Base-by-base conservation (phyloP, 2,329 filamentous ascomycete genomes). In the Colletotrichum musicola region DNA sequence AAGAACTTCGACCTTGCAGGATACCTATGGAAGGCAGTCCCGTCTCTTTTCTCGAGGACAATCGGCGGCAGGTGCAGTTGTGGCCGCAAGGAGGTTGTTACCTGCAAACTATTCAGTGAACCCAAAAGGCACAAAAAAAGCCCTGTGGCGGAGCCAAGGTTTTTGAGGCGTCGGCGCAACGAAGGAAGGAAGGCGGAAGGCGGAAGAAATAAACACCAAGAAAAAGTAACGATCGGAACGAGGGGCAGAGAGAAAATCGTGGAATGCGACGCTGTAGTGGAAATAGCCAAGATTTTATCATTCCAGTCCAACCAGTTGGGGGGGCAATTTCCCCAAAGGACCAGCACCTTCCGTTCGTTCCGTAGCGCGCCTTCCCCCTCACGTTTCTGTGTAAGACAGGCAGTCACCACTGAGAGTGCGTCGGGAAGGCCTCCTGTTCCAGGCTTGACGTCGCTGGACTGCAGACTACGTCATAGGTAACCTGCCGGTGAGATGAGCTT, bases 381-480 rank as follows among this genome's bases (percentile, higher is more conserved):
- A 46, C 56, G 62, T 60, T 66, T 69, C 61, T 42, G 56, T 40
- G 18, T 46, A 30, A 69, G 62, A 69, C 66, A 66, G 27, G 44
- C 16, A 35, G 35, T 9, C 20, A 16, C 47, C 25, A 30, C 42
- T 25, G 57, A 27, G 27, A 20, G 47, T 22, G 27, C 44, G 50
- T 4, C 10, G 30, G 30, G 30, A 35, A 35, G 12, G 10, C 59
- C 38, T 42, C 55, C 27, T 56, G 50, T 61, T 66, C 62, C 66
- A 69, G 62, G 62, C 51, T 65, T 56, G 56, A 61, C 20, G 49
- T 62, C 57, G 57, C 59, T 62, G 49, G 35, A 57, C 66, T 57
- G 49, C 56, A 61, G 9, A 56, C 56, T 66, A 69, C 66, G 66
- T 69, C 66, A 69, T 69, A 22, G 42, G 65, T 44, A 42, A 35